These are phyloP conservation scores for Sphaerulina populicola DNA, from an alignment of 2,329 filamentous ascomycete species.

Conservation along the genomic window DNA sequence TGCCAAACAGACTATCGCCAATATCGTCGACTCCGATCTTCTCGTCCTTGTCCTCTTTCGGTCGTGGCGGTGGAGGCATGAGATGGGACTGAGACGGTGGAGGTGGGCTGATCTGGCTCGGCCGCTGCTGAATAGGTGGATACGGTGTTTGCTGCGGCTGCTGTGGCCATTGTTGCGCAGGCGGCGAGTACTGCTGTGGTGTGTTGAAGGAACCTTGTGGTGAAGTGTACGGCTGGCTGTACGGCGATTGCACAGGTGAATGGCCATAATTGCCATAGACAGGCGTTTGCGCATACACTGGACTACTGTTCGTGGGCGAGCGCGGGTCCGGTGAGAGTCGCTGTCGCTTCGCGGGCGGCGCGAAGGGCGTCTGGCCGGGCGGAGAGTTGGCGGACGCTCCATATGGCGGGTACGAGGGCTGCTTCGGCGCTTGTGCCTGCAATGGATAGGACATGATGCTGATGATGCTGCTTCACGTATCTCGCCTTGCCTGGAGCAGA, in stretches of 20 bases:
- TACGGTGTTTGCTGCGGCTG: conserved; percentile 17
- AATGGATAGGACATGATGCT: conserved; percentile 26
- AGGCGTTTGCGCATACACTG: conserved; percentile 34
- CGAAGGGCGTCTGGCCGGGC: conserved; percentile 32
- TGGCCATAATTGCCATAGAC: conserved; percentile 34
- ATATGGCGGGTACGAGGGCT: conserved; percentile 37
- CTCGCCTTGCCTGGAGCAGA: not conserved
- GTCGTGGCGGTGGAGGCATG: conserved; percentile 58
- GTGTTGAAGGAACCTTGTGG: conserved; percentile 29
- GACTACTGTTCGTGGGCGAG: conserved; percentile 50
- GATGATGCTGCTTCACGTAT: not conserved
- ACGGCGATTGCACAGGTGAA: conserved; percentile 22
- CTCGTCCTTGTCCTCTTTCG: conserved; percentile 50
- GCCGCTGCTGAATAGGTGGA: conserved; percentile 19
- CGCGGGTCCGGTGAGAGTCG: conserved; percentile 60
- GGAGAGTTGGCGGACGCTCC: conserved; percentile 35
- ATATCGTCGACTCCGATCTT: conserved; percentile 61
- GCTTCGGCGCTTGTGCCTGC: conserved; percentile 28
- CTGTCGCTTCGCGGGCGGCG: conserved; percentile 66
- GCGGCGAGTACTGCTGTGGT: conserved; percentile 27
- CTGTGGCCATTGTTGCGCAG: conserved; percentile 11
- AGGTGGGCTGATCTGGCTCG: conserved; percentile 20
- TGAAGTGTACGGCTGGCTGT: conserved; percentile 25
- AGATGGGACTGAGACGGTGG: conserved; percentile 18
- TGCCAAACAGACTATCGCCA: conserved; percentile 73